phyloP scores from a whole-genome alignment of 331 rosid species.

The Malus hybrid region DNA sequence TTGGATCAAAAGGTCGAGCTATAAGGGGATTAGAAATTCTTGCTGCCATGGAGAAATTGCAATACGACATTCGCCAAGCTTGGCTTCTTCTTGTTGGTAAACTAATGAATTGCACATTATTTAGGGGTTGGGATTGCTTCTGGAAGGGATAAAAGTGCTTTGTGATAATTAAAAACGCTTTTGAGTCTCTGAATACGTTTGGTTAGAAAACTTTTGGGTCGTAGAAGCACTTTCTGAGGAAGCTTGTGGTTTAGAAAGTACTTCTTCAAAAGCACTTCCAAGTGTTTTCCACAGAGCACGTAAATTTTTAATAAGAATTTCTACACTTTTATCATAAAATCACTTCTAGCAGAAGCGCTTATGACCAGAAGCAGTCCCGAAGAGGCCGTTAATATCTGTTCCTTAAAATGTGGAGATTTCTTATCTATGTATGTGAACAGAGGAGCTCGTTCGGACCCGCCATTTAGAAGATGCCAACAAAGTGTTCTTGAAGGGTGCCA shows the following conservation, averaged over 20 bases:
- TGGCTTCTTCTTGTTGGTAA: constrained; percentile 83
- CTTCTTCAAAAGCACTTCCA: too few relatives aligned
- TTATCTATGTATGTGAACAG: constrained; percentile 29
- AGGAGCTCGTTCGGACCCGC: constrained; percentile 62
- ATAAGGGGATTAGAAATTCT: constrained; percentile 68
- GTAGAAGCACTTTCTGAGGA: too few relatives aligned
- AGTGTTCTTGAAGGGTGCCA: constrained; percentile 82
- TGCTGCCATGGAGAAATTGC: constrained; percentile 75
- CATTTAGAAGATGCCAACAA: constrained; percentile 76
- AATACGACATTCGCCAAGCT: constrained; percentile 86
- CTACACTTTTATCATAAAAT: too few relatives aligned
- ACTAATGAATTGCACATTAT: background rate
- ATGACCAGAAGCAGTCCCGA: too few relatives aligned
- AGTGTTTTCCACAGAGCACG: too few relatives aligned
- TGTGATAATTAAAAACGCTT: too few relatives aligned
- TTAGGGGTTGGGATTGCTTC: background rate
- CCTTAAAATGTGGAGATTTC: background rate
- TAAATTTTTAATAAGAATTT: too few relatives aligned
- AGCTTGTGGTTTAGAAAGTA: too few relatives aligned
- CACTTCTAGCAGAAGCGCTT: too few relatives aligned
- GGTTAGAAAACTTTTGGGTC: too few relatives aligned
- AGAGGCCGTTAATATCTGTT: background rate
- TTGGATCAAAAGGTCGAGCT: constrained; percentile 67
- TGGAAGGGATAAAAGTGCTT: too few relatives aligned
- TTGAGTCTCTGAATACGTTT: too few relatives aligned